Evolutionary conservation across 345 rosid species (phyloP).

Genomic region (Citrus sp.): DNA sequence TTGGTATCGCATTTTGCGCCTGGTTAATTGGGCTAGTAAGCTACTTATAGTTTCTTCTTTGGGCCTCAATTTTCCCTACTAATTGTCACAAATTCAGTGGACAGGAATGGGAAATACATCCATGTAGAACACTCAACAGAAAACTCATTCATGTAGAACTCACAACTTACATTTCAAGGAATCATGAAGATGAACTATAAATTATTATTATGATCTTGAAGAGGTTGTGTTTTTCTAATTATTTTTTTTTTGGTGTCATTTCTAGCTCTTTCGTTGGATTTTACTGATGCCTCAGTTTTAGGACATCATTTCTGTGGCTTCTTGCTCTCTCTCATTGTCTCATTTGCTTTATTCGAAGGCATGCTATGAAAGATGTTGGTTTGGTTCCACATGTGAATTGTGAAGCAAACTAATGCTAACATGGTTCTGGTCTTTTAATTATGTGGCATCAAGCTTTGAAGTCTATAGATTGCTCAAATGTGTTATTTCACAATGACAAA

Average conservation of each 20-base stretch:
- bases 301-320: neutral
- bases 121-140: neutral
- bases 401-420: neutral
- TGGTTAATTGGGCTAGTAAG: too few species aligned
- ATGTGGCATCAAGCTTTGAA: neutral
- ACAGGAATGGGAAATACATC: neutral
- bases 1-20: too few species aligned
- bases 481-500: neutral
- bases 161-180: neutral
- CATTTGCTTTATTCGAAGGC: neutral
- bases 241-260: neutral
- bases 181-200: neutral
- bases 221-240: too few species aligned
- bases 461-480: neutral
- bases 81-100: neutral
- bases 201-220: neutral
- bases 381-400: neutral
- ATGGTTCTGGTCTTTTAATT: neutral
- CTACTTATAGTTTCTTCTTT: too few species aligned
- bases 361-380: neutral
- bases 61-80: too few species aligned
- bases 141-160: neutral
- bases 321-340: neutral
- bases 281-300: neutral
- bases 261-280: neutral